These are phyloP conservation scores for Lolium rigidum DNA, from an alignment of 176 grass and related monocot species.

Conservation along the genomic window DNA sequence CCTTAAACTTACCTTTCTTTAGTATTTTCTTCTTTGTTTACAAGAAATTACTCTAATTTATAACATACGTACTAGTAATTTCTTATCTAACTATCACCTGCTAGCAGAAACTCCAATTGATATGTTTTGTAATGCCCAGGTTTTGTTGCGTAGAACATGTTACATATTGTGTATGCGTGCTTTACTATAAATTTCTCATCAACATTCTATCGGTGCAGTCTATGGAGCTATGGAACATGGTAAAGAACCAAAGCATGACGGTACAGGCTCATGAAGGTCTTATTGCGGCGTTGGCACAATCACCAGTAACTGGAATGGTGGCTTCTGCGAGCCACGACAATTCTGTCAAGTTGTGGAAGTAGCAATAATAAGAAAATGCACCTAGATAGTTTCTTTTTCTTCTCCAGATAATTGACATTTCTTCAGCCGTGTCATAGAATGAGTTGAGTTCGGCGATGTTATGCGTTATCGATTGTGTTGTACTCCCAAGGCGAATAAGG, in stretches of 20 bases:
- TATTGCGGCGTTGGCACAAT: slow-evolving; percentile 80
- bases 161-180: not conserved
- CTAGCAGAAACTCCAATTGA: no score
- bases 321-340: slow-evolving; percentile 96
- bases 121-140: no score
- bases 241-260: slow-evolving; percentile 82
- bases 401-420: slow-evolving; percentile 41
- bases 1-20: not conserved
- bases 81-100: slow-evolving; percentile 3
- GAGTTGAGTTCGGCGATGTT: slow-evolving; percentile 20
- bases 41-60: not conserved
- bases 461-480: slow-evolving; percentile 1
- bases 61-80: not conserved
- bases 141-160: no score
- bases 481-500: slow-evolving; percentile 49
- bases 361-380: slow-evolving; percentile 41
- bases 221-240: slow-evolving; percentile 91
- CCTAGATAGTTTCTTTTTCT: slow-evolving; percentile 38
- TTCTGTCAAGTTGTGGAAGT: slow-evolving; percentile 98
- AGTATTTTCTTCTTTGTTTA: not conserved
- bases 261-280: slow-evolving; percentile 85
- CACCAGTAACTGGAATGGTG: slow-evolving; percentile 76
- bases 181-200: slow-evolving; percentile 26
- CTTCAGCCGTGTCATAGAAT: slow-evolving; percentile 39
- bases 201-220: slow-evolving; percentile 61